Evolutionary conservation across 495 filamentous ascomycete species (phyloP).

Genomic region (Neurospora hispaniola): DNA sequence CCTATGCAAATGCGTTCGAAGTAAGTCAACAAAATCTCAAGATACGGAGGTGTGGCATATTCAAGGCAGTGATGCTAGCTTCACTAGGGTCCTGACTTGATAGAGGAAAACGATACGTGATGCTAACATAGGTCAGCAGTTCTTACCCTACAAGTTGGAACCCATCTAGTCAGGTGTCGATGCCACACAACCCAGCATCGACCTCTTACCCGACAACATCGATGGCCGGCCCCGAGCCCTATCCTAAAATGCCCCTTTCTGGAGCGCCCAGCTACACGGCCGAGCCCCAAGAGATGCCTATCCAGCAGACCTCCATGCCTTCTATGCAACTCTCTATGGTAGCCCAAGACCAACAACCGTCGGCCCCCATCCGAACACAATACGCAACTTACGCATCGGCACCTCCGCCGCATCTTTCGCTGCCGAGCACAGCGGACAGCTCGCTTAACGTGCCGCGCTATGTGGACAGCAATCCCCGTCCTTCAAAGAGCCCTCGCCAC

Average conservation of each 20-base stretch:
- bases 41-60: not conserved
- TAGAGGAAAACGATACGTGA: not conserved
- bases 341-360: conserved; percentile 26
- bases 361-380: conserved; percentile 34
- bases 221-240: conserved; percentile 28
- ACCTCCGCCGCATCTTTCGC: conserved; percentile 30
- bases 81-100: not conserved
- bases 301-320: conserved; percentile 39
- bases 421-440: conserved; percentile 29
- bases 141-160: conserved; percentile 27
- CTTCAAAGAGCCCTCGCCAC: conserved; percentile 43
- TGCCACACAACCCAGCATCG: conserved; percentile 29
- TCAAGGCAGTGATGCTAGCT: not conserved
- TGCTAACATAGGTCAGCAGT: conserved; percentile 12
- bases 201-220: conserved; percentile 32
- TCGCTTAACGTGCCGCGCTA: conserved; percentile 36
- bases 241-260: conserved; percentile 36
- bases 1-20: conserved; percentile 44
- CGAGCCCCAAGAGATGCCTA: conserved; percentile 38
- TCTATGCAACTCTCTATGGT: conserved; percentile 37
- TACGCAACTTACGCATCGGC: conserved; percentile 36
- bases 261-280: conserved; percentile 32
- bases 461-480: conserved; percentile 43
- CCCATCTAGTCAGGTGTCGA: conserved; percentile 30
- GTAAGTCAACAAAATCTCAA: conserved; percentile 21